Evolutionary conservation across 495 filamentous ascomycete species (phyloP), one percentile per base, ranked within the genome.

Genomic region (Penicillium ucsense): DNA sequence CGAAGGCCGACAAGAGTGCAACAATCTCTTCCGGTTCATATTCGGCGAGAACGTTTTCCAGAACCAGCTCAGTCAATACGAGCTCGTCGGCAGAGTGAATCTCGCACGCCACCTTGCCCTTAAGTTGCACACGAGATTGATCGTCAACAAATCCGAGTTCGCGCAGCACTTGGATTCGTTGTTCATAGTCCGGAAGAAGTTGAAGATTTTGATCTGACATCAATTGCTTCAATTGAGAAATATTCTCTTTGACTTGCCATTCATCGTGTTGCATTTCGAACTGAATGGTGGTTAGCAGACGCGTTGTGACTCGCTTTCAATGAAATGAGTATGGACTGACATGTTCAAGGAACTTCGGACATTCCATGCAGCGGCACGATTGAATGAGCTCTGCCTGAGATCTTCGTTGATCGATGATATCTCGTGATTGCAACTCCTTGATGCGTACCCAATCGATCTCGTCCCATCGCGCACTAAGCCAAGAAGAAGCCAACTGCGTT

Each of bases 31-130:
- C 91, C 1, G 92, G 89, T 51, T 95, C 91, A 64, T 88, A 97
- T 51, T 94, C 86, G 12, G 89, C 89, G 3, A 98, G 81, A 5
- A 95, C 88, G 62, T 98, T 98, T 55, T 98, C 94, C 10, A 98
- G 81, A 41, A 98, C 83, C 4, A 98, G 77, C 62, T 98, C 92
- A 1, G 92, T 98, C 29, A 98, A 79, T 6, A 97, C 89, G n/a
- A 98, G 79, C 65, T 97, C 92, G 60, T 95, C 92, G 11, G 91
- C 89, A 4, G 91, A 95, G 70, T 97, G 94, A 52, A 98, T 87
- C 74, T 98, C 92, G 69, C 92, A 98, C 11, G 92, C 92, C 31
- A 98, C 92, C 67, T 96, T 95, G 63, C 92, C 92, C 69, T 98
- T 98, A 50, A 98, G 75, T 67, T 90, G 84, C 32, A 97, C 91